Base-by-base conservation (phyloP, 2,329 filamentous ascomycete genomes). In the Aspergillus quadrilineatus region DNA sequence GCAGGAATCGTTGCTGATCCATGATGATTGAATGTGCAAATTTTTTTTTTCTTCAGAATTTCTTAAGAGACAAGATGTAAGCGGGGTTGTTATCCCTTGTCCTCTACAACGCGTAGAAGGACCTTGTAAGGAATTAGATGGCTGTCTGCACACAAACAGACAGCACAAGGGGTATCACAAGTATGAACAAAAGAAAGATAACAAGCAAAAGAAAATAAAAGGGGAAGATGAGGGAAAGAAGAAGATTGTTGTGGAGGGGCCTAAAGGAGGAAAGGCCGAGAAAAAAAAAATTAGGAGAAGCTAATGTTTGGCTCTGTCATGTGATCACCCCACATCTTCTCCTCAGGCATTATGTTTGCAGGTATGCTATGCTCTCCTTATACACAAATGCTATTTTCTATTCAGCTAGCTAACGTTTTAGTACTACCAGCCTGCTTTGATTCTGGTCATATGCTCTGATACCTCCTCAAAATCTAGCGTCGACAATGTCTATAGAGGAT, bases 1-100 rank as follows among this genome's bases (percentile, higher is more conserved):
- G 83, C 65, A 94, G 83, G 73, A 97, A 92, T 78, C 89, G 86
- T 75, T 90, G 87, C 75, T 90, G 84, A 75, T 92, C 87, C 89
- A 92, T 92, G 69, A 60, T 75, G 68, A 57, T 46, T 53, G 55
- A 34, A 34, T 53, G 10, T 47, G 50, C 28, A 41, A 15, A 41
- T 32, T 26, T 36, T 30, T 53, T 17, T 42, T 22, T 22, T 2
- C 22, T 22, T 54, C 44, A 60, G 57, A 37, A 22, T 53, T 54
- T 41, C 59, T 55, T 53, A 37, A 50, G 14, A 26, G 45, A 50
- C 12, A 50, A 37, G 41, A 50, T n/a, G 48, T 28, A 26, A 28
- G 56, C 50, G 50, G 50, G 60, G 57, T 42, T 42, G 14, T 51
- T 52, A 58, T 64, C 66, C 59, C 58, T 58, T 55, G 46, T 37